phyloP scores from a whole-genome alignment of 2,329 filamentous ascomycete species.

The Balansia obtecta region DNA sequence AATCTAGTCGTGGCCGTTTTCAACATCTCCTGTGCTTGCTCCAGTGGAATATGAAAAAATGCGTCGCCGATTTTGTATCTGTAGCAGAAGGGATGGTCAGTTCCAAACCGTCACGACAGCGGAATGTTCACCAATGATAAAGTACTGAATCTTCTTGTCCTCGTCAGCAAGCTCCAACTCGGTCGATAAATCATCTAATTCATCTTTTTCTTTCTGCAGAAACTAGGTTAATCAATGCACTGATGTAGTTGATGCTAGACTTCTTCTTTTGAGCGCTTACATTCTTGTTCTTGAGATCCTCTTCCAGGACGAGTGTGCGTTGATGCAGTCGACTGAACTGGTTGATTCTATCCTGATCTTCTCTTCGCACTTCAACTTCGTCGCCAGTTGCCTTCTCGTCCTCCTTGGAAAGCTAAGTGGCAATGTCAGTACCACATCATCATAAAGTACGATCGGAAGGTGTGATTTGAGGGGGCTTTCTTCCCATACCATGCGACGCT shows the following conservation, averaged over 20 bases:
- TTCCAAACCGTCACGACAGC: not conserved
- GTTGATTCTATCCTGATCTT: slow-evolving; percentile 99
- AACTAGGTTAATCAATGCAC: slow-evolving; percentile 4
- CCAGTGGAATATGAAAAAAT: slow-evolving; percentile 75
- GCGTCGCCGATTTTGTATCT: slow-evolving; percentile 97
- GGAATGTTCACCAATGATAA: slow-evolving; percentile 7
- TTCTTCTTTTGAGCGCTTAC: slow-evolving; percentile 36
- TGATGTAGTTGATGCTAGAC: not conserved
- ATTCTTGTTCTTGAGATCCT: slow-evolving; percentile 67
- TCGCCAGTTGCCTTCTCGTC: slow-evolving; percentile 67
- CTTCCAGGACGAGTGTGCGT: slow-evolving; percentile 65
- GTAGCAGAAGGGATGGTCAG: slow-evolving; percentile 6
- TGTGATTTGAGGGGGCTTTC: too few species aligned
- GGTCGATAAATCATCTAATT: slow-evolving; percentile 80
- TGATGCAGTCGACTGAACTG: slow-evolving; percentile 91
- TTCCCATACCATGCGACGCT: slow-evolving; percentile 45
- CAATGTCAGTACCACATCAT: slow-evolving; percentile 7
- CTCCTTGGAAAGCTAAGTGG: slow-evolving; percentile 71
- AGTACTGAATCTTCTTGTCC: slow-evolving; percentile 83
- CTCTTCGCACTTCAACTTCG: slow-evolving; percentile 86
- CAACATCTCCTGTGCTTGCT: slow-evolving; percentile 80
- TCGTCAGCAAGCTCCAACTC: slow-evolving; percentile 94
- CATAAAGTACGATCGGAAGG: not conserved
- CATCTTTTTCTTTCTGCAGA: slow-evolving; percentile 89
- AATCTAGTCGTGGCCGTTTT: slow-evolving; percentile 57